Evolutionary conservation across 1,284 basidiomycete species (phyloP), one percentile per base, ranked within the genome.

Genomic region (Apiotrichum domesticum): DNA sequence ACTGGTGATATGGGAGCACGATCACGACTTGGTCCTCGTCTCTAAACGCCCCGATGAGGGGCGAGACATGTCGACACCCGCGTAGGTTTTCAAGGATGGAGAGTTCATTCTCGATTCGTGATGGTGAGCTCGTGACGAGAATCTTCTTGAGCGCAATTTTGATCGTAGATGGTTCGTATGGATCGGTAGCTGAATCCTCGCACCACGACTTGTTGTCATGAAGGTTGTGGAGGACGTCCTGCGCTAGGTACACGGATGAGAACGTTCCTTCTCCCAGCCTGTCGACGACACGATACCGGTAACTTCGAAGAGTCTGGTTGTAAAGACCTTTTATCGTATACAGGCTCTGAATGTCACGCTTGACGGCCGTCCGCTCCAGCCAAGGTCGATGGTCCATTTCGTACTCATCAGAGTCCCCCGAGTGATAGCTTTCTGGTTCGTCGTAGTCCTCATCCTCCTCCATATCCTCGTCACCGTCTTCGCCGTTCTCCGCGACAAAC

Each of bases 61-160:
- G 92, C 11, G 90, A 90, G 11, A 88, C 85, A 71, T 95, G 88
- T 29, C 89, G 80, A 63, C 87, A 88, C 6, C 87, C 85, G 67
- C 80, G 74, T 10, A 82, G 65, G 51, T 88, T 86, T 72, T 92
- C 86, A 80, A 99, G 84, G 58, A 99, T 91, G n/a, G 85, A 80
- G 55, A 99, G 84, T 75, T 99, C 96, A 74, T 98, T 99, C 52
- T 86, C 82, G 70, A 98, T 95, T 15, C 96, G 82, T 57, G 88
- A 85, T 0, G 95, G 95, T 61, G 87, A 91, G 69, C 90, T 94
- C 0, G 95, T 98, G 33, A 94, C 94, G 71, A 98, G 92, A 71
- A 99, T 98, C 66, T 94, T 85, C 79, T 99, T 98, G 67, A 99
- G 81, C 0, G 95, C 95, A 42, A 98, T 93, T 68, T 88, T 92